Base-by-base conservation (phyloP, 768 basidiomycete genomes). In the Chlorophyllum brunneum region DNA sequence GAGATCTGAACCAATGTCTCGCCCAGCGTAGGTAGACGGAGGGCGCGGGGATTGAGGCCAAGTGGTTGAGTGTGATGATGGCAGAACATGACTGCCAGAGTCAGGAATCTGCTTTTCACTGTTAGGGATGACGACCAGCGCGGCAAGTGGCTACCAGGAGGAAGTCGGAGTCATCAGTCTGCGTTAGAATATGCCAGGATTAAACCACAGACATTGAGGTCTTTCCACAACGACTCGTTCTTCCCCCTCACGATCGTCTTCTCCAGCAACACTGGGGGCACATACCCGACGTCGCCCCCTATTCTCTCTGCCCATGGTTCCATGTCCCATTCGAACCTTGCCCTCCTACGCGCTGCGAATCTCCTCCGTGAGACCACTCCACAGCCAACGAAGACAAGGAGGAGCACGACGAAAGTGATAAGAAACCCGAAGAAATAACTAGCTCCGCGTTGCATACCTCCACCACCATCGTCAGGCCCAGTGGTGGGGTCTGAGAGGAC, bases 371-470 rank as follows among this genome's bases (percentile, higher is more conserved):
- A 72, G 42, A 73, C 67, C 13, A 82, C 57, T 6, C 77, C 79
- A 44, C 79, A 81, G 3, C 70, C 75, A 7, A 80, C 65, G 48
- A 82, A 80, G 42, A 82, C 61, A 39, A 81, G 65, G 24, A 82
- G 61, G 39, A 79, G 68, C 1, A 71, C 67, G 52, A 75, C 65
- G 57, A 80, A 75, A 20, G 75, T 70, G 59, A 78, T 72, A 55
- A 80, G 72, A 56, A 80, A 78, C 3, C 78, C 78, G 52, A 78
- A 77, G 61, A 78, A 78, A 60, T 77, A 76, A 56, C 66, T 75
- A 18, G 74, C 70, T 5, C 73, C 70, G 30, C 67, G 67, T 29
- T 58, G 52, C 54, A 56, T 56, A 29, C 51, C 42, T 37, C 37
- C 51, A 39, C 36, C 23, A 5, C 31, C 18, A 11, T 29, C 36